Conservation (phyloP, 768 basidiomycete species). For the Auriscalpium orientale region DNA sequence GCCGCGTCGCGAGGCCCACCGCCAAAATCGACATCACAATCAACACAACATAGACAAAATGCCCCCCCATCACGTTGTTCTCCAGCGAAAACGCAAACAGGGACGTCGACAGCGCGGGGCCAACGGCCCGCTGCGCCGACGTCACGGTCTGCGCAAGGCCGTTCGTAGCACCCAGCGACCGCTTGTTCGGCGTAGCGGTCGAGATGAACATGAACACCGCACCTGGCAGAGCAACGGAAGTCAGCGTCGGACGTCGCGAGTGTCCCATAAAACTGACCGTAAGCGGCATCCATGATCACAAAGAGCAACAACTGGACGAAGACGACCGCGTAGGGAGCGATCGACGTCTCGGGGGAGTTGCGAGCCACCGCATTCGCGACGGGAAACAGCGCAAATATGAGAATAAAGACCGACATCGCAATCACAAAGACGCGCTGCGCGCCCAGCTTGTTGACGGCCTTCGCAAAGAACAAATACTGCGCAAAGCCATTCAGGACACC, state of each 20-base stretch:
- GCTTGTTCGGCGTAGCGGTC: constrained; percentile 20
- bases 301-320: constrained; percentile 18
- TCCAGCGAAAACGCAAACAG: constrained; percentile 48
- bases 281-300: constrained; percentile 23
- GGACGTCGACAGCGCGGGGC: constrained; percentile 47
- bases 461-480: constrained; percentile 62
- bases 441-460: constrained; percentile 52
- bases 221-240: constrained; percentile 8
- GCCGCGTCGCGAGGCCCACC: constrained; percentile 12
- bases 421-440: constrained; percentile 50
- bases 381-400: constrained; percentile 23
- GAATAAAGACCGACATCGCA: constrained; percentile 20
- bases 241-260: not conserved
- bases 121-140: constrained; percentile 41
- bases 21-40: constrained; percentile 10
- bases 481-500: constrained; percentile 59
- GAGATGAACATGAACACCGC: constrained; percentile 27
- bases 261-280: constrained; percentile 24
- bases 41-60: constrained; percentile 29
- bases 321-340: constrained; percentile 19
- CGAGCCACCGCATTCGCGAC: constrained; percentile 20
- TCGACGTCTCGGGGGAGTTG: constrained; percentile 3
- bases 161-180: constrained; percentile 43
- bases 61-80: constrained; percentile 36
- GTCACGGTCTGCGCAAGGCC: constrained; percentile 48